phyloP scores from a whole-genome alignment of 2,329 filamentous ascomycete species.

The Xylaria sp. region DNA sequence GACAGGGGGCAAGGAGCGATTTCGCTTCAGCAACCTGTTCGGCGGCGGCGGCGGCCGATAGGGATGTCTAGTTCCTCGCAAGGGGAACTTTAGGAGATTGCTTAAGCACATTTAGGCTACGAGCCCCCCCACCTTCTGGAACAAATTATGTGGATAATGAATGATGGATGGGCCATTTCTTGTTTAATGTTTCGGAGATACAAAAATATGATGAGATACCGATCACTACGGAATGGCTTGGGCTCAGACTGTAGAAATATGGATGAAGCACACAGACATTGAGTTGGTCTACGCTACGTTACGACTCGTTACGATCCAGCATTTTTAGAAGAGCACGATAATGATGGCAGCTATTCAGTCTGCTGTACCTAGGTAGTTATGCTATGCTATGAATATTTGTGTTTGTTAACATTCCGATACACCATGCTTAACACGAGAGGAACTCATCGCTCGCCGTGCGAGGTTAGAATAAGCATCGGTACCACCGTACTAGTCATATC shows the following conservation, averaged over 20 bases:
- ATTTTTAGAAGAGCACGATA: conserved; percentile 12
- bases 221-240: not conserved
- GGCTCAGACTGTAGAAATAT: conserved; percentile 15
- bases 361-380: not conserved
- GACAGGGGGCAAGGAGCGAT: conserved; percentile 45
- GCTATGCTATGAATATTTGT: not conserved
- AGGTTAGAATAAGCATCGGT: too few species aligned
- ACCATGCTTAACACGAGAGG: not conserved
- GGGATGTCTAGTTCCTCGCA: not conserved
- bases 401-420: not conserved
- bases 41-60: conserved; percentile 30
- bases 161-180: not conserved
- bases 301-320: conserved; percentile 6
- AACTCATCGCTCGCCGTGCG: not conserved
- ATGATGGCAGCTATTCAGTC: conserved; percentile 2
- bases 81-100: not conserved
- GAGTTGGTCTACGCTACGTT: conserved; percentile 11
- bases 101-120: not conserved
- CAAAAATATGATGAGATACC: not conserved
- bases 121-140: not conserved
- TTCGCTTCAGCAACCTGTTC: conserved; percentile 48
- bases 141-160: conserved; percentile 5
- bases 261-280: conserved; percentile 1
- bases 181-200: not conserved
- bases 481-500: not conserved